phyloP scores from a whole-genome alignment of 176 grass and related monocot species.

The Chrysopogon serrulatus region DNA sequence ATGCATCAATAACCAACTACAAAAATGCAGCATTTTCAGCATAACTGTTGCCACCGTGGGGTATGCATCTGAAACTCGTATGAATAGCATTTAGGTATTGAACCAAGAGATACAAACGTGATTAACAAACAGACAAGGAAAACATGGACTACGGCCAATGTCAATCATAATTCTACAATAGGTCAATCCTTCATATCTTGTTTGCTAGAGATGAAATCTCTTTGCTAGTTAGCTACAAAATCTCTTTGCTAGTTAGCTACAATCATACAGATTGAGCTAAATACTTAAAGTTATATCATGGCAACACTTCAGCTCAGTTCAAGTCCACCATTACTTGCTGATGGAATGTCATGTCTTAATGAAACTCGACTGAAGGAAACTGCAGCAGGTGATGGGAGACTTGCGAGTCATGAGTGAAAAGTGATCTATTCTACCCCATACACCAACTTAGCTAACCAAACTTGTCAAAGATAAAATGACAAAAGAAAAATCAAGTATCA shows the following conservation, averaged over 20 bases:
- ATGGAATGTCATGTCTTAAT: neutral
- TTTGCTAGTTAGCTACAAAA: no score
- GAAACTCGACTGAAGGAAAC: neutral
- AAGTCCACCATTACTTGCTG: neutral
- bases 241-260: neutral
- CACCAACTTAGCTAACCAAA: neutral
- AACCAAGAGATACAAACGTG: neutral
- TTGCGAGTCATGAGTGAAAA: neutral
- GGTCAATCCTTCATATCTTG: neutral
- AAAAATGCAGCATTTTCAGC: neutral
- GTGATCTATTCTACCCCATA: neutral
- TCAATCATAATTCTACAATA: neutral
- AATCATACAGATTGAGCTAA: neutral
- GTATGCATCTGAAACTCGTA: slow-evolving; percentile 8
- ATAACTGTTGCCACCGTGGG: neutral
- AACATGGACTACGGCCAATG: neutral
- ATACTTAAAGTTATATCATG: neutral
- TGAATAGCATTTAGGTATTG: neutral
- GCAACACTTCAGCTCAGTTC: neutral
- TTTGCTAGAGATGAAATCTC: neutral
- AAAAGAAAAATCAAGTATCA: neutral
- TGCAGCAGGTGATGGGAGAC: neutral
- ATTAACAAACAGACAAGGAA: neutral
- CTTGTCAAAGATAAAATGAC: neutral
- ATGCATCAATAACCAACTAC: neutral